Percentiles rank a stretch among this genome's conserved stretches.
These are phyloP conservation scores for Yarrowia phangngaensis DNA, from an alignment of 805 yeast genomes.

Conservation along the genomic window DNA sequence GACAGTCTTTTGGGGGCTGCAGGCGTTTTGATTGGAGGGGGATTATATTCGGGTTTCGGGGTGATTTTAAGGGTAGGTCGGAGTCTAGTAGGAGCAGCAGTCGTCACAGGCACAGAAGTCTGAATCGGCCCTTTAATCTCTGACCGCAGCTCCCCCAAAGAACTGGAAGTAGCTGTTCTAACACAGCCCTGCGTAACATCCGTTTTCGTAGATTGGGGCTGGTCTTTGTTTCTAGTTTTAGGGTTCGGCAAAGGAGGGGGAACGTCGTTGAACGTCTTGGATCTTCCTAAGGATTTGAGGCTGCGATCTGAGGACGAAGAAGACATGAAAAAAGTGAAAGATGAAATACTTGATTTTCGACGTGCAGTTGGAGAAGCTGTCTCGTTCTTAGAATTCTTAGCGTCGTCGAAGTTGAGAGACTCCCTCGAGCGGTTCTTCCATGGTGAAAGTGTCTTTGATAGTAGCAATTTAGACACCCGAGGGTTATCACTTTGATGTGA, in stretches of 20 bases:
- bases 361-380: neutral
- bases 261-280: slow-evolving; percentile 11
- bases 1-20: slow-evolving; percentile 6
- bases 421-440: slow-evolving; percentile 18
- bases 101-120: no score
- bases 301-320: slow-evolving; percentile 13
- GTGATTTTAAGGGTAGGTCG: neutral
- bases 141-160: no score
- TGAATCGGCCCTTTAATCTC: no score
- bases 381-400: no score
- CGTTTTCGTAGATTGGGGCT: slow-evolving; percentile 1
- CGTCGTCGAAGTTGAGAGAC: slow-evolving; percentile 16
- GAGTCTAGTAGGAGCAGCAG: no score
- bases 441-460: slow-evolving; percentile 20
- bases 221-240: slow-evolving; percentile 5
- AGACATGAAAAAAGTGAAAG: slow-evolving; percentile 18
- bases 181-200: no score
- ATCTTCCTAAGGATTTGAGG: slow-evolving; percentile 7
- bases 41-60: neutral
- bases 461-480: slow-evolving; percentile 22
- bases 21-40: slow-evolving; percentile 3
- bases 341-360: slow-evolving; percentile 20
- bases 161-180: no score
- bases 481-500: slow-evolving; percentile 15
- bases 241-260: neutral